A percentile compares a stretch with the other conserved stretches of the same genome.
Conservation (phyloP, 2,329 filamentous ascomycete species). For the Fusarium circinatum region DNA sequence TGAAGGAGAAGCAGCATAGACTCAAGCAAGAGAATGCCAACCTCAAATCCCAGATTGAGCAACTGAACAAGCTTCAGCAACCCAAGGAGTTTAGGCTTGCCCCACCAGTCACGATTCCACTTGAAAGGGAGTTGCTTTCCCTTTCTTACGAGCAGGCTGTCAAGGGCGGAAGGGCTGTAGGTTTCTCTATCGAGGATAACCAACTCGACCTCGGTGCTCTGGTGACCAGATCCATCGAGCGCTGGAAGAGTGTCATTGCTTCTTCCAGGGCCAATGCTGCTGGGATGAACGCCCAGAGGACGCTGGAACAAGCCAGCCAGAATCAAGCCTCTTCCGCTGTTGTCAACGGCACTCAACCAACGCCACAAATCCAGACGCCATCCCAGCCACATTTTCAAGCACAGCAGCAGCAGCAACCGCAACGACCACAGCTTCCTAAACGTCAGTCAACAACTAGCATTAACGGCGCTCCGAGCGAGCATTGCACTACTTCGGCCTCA, state of each 20-base stretch:
- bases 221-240: slow-evolving; percentile 65
- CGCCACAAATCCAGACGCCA: slow-evolving; percentile 36
- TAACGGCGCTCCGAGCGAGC: slow-evolving; percentile 49
- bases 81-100: slow-evolving; percentile 67
- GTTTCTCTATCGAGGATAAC: slow-evolving; percentile 61
- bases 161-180: slow-evolving; percentile 54
- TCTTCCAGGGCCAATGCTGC: slow-evolving; percentile 56
- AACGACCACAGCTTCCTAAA: slow-evolving; percentile 40
- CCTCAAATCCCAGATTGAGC: slow-evolving; percentile 67
- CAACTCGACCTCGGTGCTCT: slow-evolving; percentile 63
- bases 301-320: slow-evolving; percentile 54
- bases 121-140: slow-evolving; percentile 60
- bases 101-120: slow-evolving; percentile 61
- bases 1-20: slow-evolving; percentile 61
- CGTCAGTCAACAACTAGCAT: slow-evolving; percentile 51
- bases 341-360: slow-evolving; percentile 33
- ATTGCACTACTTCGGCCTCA: slow-evolving; percentile 45
- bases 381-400: slow-evolving; percentile 30
- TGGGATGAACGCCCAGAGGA: slow-evolving; percentile 62
- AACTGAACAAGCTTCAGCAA: slow-evolving; percentile 67
- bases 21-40: slow-evolving; percentile 67
- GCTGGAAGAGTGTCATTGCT: slow-evolving; percentile 71
- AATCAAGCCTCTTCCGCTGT: slow-evolving; percentile 35
- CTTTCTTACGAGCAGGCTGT: slow-evolving; percentile 59
- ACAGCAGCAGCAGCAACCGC: slow-evolving; percentile 33